These are phyloP conservation scores for Przewalskia tangutica DNA, from an alignment of 257 asterid genomes.

Conservation along the genomic window DNA sequence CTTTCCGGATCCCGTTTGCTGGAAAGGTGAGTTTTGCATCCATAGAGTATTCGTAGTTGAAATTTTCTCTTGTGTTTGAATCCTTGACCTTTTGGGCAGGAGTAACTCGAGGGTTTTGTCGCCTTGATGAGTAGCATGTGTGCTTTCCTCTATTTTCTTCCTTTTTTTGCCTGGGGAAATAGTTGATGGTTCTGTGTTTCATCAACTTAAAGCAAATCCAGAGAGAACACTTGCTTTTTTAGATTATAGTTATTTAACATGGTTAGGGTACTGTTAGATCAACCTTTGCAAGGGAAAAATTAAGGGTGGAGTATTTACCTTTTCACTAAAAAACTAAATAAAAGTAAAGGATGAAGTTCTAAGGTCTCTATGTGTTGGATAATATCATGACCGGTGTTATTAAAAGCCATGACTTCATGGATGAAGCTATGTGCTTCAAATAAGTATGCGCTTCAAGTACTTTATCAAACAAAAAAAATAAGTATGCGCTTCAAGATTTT, in stretches of 20 bases:
- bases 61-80: neutral
- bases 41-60: neutral
- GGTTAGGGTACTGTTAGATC: neutral
- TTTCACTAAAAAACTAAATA: neutral
- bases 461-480: no score
- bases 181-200: neutral
- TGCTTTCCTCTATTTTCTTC: neutral
- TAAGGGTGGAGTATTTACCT: neutral
- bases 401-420: neutral
- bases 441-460: neutral
- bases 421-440: neutral
- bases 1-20: conserved; percentile 95
- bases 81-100: neutral
- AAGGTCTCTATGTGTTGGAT: neutral
- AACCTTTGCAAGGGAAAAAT: neutral
- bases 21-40: conserved; percentile 55
- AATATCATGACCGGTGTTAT: neutral
- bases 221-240: neutral
- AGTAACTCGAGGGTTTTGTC: neutral
- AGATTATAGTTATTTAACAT: neutral
- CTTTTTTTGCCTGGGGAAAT: neutral
- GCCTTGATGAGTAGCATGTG: neutral
- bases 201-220: neutral
- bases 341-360: neutral
- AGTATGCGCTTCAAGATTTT: neutral